Base-by-base conservation (phyloP, 805 yeast genomes). In the Huiozyma naganishii region DNA sequence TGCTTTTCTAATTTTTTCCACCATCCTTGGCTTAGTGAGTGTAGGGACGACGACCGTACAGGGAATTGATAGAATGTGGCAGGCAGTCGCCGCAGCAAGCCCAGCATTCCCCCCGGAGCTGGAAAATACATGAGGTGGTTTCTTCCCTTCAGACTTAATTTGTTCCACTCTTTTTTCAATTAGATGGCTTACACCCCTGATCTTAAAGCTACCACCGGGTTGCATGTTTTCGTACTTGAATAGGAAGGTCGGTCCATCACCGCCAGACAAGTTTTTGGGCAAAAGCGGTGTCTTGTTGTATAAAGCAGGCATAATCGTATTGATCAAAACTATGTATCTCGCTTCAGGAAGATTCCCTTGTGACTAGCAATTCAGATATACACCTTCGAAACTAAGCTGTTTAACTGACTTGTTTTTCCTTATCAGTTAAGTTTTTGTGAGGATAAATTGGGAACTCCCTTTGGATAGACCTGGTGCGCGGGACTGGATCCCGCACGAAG, bases 21-120 rank as follows among this genome's bases (percentile, higher is more conserved):
- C 55, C 60, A 78, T 75, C 17, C 63, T 62, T 1, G 52, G 52
- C 43, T 71, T 69, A 6, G 83, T 68, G 5, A 64, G 52, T 1
- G 49, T 54, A 0, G 86, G 85, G 2, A 80, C 73, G 0, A 76
- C 81, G 4, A 80, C 83, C 0, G 80, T 76, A 50, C 81, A 76
- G n/a, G 55, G 51, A 1, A 60, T 64, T 17, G 49, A 51, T 45
- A 57, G 67, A 41, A 45, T 60, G 28, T 48, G 51, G 51, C 62
- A 66, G 50, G 50, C 62, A 4, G 49, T 49, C 1, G 77, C 70
- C 27, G 74, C 66, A 41, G 68, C 68, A 0, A 75, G 70, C 6
- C 76, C 77, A 5, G 79, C 79, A 46, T 72, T 65, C 1, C 80
- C 80, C 6, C 80, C 80, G 43, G 75, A 69, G 4, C 77, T 72